These are phyloP conservation scores for Pulveroboletus sp. DNA, from an alignment of 768 basidiomycete genomes.

Conservation along the genomic window DNA sequence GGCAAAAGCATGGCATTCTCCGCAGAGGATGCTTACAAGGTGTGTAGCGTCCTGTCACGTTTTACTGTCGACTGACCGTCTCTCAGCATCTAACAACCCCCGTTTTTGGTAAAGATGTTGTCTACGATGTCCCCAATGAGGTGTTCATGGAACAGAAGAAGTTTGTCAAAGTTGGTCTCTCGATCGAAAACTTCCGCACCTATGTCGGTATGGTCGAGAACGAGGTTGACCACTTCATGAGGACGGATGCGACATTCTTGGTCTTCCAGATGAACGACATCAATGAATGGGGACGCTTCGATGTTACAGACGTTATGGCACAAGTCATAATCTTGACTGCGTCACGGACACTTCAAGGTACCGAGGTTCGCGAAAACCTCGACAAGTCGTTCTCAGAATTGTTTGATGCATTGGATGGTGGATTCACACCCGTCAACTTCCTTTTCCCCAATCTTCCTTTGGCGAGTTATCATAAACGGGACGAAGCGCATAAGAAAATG, in stretches of 20 bases:
- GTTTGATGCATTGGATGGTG: slow-evolving; percentile 88
- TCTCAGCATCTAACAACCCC: slow-evolving; percentile 84
- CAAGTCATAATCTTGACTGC: slow-evolving; percentile 96
- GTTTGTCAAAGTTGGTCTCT: slow-evolving; percentile 94
- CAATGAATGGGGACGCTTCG: slow-evolving; percentile 76
- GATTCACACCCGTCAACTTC: slow-evolving; percentile 95
- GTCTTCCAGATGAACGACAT: slow-evolving; percentile 59
- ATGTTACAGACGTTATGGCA: slow-evolving; percentile 64
- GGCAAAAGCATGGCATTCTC: slow-evolving; percentile 90
- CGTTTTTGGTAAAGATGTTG: slow-evolving; percentile 95
- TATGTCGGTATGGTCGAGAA: slow-evolving; percentile 81
- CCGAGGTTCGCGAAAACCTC: slow-evolving; percentile 74
- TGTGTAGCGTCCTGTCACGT: slow-evolving; percentile 29
- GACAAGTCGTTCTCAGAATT: slow-evolving; percentile 82
- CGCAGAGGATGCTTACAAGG: slow-evolving; percentile 96
- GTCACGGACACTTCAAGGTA: slow-evolving; percentile 87
- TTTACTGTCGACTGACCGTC: background rate
- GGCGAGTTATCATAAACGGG: slow-evolving; percentile 83
- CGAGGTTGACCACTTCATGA: slow-evolving; percentile 69
- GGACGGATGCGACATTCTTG: slow-evolving; percentile 57
- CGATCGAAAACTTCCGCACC: slow-evolving; percentile 82
- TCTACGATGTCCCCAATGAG: slow-evolving; percentile 96
- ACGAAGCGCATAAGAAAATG: slow-evolving; percentile 89
- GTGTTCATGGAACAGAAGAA: slow-evolving; percentile 99
- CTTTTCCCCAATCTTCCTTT: slow-evolving; percentile 91